Evolutionary conservation across 2,329 filamentous ascomycete genomes (phyloP).

Genomic region (Penicillium nordicum): DNA sequence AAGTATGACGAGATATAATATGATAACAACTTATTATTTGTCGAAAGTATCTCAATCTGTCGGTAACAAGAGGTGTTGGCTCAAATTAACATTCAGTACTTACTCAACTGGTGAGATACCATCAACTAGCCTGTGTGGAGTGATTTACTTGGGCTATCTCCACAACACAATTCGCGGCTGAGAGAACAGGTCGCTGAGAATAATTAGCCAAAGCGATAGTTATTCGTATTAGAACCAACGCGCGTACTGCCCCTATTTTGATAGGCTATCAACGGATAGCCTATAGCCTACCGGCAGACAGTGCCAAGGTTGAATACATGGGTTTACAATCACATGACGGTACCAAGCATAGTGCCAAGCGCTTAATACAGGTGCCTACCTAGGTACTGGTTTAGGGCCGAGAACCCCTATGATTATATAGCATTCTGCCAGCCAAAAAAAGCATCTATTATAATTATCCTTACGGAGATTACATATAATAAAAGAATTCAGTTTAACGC

Average conservation of each 20-base stretch:
- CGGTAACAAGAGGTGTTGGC: not conserved
- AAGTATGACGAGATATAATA: too few species aligned
- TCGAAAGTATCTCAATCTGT: too few species aligned
- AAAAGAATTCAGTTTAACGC: too few species aligned
- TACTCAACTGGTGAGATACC: slow-evolving; percentile 12
- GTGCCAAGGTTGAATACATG: not conserved
- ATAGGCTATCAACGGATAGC: slow-evolving; percentile 3
- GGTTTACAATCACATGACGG: too few species aligned
- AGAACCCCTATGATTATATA: too few species aligned
- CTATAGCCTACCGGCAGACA: slow-evolving; percentile 9
- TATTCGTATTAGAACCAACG: not conserved
- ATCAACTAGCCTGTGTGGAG: not conserved
- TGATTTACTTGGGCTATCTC: not conserved
- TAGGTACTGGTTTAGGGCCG: too few species aligned
- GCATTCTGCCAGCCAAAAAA: too few species aligned
- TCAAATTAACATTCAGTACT: not conserved
- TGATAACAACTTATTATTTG: too few species aligned
- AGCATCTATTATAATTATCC: too few species aligned
- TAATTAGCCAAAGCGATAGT: not conserved
- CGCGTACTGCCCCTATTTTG: not conserved
- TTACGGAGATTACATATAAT: too few species aligned
- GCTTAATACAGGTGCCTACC: too few species aligned
- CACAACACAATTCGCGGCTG: not conserved
- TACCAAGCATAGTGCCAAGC: too few species aligned
- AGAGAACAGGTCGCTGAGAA: not conserved